Evolutionary conservation across 352 stramenopile genomes (phyloP), one percentile per base, ranked within the genome.

Genomic region (Thalassiosira exigua): DNA sequence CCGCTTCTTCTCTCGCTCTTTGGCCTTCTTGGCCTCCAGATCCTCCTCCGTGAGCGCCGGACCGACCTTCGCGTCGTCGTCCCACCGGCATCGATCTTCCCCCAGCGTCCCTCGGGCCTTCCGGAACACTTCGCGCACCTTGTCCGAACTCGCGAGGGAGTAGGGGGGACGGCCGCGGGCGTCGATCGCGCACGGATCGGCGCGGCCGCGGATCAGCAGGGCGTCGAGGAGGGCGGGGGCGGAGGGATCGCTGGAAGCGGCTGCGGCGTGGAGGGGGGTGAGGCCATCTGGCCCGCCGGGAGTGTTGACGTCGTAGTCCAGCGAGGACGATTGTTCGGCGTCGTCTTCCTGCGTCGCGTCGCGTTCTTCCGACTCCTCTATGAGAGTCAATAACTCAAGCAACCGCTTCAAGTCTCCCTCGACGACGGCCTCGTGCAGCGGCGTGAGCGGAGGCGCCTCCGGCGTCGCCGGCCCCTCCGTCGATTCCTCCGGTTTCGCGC

Each of bases 91-190:
- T 57, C 71, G 74, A 1, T 87, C 75, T 87, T 96, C 91, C 9
- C 94, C 93, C 39, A 97, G 76, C 33, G 90, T 84, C 0, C 84
- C 92, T 75, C 96, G 91, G 54, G 94, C 96, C 11, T 91, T 91
- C 32, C 96, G 94, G 83, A 98, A 98, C 21, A 90, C 91, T 73
- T 98, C 96, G 41, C 96, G 92, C 0, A 92, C 79, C 59, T 96
- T 95, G 60, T 98, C 97, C 4, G 90, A 84, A 5, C 59, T 75
- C 56, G 95, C 96, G 3, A 98, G 32, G 52, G 96, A 97, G 71
- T 98, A 98, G 2, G 96, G 91, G 14, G 91, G 85, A 14, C 96
- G 90, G 27, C 82, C 88, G 32, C 92, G 91, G 33, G 94, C 69
- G 53, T 98, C 96, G 21, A 97, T 44, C 9, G 92, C 70, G 30